These are phyloP conservation scores for barrel medic (Medicago truncatula) DNA, from an alignment of 306 rosid species.

Conservation along the genomic window DNA sequence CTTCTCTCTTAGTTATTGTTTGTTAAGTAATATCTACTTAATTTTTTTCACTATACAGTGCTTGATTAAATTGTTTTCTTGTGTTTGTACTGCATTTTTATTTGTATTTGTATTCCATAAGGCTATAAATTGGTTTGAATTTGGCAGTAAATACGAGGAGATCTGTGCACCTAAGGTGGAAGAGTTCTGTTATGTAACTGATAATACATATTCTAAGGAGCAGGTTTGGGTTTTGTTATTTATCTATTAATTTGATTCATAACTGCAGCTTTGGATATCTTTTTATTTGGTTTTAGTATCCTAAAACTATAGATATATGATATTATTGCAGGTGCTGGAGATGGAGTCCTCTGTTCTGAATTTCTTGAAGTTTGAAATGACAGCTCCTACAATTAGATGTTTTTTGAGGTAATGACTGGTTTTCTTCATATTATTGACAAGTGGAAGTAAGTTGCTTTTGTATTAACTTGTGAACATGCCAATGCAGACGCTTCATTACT, in stretches of 20 bases:
- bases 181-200: constrained; percentile 88
- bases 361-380: constrained; percentile 85
- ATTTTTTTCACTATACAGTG: constrained; percentile 2
- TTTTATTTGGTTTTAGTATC: constrained; percentile 14
- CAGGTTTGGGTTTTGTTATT: constrained; percentile 54
- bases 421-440: constrained; percentile 30
- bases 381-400: constrained; percentile 84
- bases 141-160: constrained; percentile 87
- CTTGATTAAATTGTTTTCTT: constrained; percentile 1
- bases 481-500: constrained; percentile 57
- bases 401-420: constrained; percentile 63
- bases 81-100: constrained; percentile 15
- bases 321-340: constrained; percentile 67
- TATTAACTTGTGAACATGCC: constrained; percentile 49
- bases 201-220: constrained; percentile 80
- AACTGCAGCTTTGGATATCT: constrained; percentile 7
- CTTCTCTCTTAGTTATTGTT: constrained; percentile 39
- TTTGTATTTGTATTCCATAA: constrained; percentile 4
- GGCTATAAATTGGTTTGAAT: constrained; percentile 22
- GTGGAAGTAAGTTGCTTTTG: not conserved
- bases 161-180: constrained; percentile 90
- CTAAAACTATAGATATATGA: constrained; percentile 23
- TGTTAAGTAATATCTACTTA: constrained; percentile 2
- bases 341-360: constrained; percentile 89
- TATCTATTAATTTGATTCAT: constrained; percentile 7